Conservation (phyloP, 139 green algal species). For the Auxenochlorella pyrenoidosa region DNA sequence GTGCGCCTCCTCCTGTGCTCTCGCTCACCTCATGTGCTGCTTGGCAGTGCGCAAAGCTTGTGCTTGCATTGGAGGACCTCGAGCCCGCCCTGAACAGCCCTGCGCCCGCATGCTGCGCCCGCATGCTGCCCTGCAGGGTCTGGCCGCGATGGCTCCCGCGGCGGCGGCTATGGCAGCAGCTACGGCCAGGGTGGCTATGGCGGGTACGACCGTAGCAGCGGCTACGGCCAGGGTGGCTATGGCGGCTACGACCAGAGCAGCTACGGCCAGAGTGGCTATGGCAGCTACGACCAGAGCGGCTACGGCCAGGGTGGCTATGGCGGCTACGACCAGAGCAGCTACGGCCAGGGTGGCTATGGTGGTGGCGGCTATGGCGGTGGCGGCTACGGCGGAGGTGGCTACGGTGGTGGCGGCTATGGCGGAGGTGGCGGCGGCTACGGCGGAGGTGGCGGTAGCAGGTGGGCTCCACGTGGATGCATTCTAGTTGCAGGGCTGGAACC, state of each 20-base stretch:
- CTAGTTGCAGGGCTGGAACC: no score
- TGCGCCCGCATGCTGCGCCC: neutral
- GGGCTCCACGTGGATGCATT: no score
- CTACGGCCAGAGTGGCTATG: neutral
- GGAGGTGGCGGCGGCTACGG: neutral
- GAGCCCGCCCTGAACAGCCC: neutral
- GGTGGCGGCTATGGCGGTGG: constrained; percentile 3
- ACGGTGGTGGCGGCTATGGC: constrained; percentile 18
- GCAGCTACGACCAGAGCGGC: constrained; percentile 3
- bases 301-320: constrained; percentile 6
- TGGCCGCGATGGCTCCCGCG: constrained; percentile 1
- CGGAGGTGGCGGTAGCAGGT: neutral
- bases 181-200: constrained; percentile 14
- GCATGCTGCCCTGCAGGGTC: neutral
- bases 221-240: constrained; percentile 16
- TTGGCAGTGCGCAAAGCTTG: no score
- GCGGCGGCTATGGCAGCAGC: constrained; percentile 19
- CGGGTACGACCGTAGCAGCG: neutral
- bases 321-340: neutral
- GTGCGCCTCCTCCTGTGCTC: no score
- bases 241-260: neutral
- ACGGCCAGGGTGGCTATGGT: constrained; percentile 9
- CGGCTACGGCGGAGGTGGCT: constrained; percentile 1
- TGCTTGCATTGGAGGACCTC: no score
- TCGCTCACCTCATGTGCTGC: neutral